Evolutionary conservation across 805 yeast species (phyloP).

Genomic region (Ogataea minuta): DNA sequence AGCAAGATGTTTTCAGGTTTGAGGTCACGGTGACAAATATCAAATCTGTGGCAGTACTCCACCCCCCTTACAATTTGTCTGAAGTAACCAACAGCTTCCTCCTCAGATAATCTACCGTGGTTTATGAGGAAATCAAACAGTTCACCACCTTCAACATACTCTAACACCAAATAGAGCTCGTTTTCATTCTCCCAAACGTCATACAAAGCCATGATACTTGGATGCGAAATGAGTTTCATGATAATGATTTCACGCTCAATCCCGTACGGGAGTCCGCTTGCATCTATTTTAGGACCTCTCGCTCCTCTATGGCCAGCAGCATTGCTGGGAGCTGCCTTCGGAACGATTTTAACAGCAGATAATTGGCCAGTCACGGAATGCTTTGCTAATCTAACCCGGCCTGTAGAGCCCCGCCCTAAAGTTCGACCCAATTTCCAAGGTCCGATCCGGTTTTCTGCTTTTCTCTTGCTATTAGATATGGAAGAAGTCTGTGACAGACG

Average conservation of each 20-base stretch:
- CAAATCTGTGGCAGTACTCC: conserved; percentile 76
- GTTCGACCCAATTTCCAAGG: conserved; percentile 84
- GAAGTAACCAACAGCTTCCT: conserved; percentile 74
- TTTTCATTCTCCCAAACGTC: conserved; percentile 98
- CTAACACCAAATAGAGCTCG: conserved; percentile 75
- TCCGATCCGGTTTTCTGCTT: conserved; percentile 52
- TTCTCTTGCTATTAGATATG: conserved; percentile 32
- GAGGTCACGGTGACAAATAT: conserved; percentile 78
- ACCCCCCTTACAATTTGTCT: conserved; percentile 77
- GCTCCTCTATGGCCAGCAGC: conserved; percentile 28
- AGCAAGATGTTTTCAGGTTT: conserved; percentile 77
- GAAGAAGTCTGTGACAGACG: conserved; percentile 42
- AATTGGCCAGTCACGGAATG: conserved; percentile 67
- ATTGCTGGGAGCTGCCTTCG: conserved; percentile 44
- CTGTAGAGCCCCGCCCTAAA: conserved; percentile 80
- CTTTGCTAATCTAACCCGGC: conserved; percentile 73
- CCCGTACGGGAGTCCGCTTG: conserved; percentile 80
- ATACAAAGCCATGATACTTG: conserved; percentile 87
- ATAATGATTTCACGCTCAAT: conserved; percentile 96
- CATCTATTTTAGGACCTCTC: conserved; percentile 26
- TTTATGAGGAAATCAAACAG: conserved; percentile 71
- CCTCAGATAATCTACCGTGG: conserved; percentile 67
- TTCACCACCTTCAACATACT: conserved; percentile 89
- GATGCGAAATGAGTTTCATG: conserved; percentile 92
- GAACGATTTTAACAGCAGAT: conserved; percentile 82